Conservation (phyloP, 2,329 filamentous ascomycete species). For the Alternaria gaisen region DNA sequence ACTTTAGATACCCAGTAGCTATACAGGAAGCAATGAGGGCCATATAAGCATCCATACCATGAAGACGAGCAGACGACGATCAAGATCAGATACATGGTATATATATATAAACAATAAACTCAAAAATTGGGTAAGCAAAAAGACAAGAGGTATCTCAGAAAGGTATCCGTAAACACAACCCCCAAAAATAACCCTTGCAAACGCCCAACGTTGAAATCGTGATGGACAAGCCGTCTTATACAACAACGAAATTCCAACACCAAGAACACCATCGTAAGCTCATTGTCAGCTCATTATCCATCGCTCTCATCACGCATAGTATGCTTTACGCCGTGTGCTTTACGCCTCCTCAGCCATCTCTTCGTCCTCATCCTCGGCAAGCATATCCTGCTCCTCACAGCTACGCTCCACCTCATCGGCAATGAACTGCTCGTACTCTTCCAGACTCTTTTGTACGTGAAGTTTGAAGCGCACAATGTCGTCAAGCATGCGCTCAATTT, state of each 20-base stretch:
- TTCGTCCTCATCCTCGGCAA: slow-evolving; percentile 41
- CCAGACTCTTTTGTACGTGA: slow-evolving; percentile 89
- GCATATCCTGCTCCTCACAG: slow-evolving; percentile 59
- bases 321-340: not conserved
- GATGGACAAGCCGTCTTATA: not conserved
- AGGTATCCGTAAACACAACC: slow-evolving; percentile 5
- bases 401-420: slow-evolving; percentile 84
- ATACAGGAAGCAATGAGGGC: not conserved
- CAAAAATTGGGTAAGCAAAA: not conserved
- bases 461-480: slow-evolving; percentile 99
- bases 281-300: slow-evolving; percentile 2
- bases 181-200: not conserved
- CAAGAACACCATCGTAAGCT: slow-evolving; percentile 10
- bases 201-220: not conserved
- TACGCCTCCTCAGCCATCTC: slow-evolving; percentile 8
- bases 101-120: slow-evolving; percentile 1
- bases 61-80: not conserved
- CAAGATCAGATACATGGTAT: slow-evolving; percentile 16
- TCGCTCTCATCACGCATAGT: not conserved
- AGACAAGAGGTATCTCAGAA: slow-evolving; percentile 18
- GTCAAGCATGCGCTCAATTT: slow-evolving; percentile 94
- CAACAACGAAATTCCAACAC: not conserved
- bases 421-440: slow-evolving; percentile 94
- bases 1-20: not conserved
- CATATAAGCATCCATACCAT: not conserved